A percentile compares a stretch with the other conserved stretches of the same genome.
Evolutionary conservation across 768 basidiomycete genomes (phyloP).

Genomic region (Guyanaporus albipodus): DNA sequence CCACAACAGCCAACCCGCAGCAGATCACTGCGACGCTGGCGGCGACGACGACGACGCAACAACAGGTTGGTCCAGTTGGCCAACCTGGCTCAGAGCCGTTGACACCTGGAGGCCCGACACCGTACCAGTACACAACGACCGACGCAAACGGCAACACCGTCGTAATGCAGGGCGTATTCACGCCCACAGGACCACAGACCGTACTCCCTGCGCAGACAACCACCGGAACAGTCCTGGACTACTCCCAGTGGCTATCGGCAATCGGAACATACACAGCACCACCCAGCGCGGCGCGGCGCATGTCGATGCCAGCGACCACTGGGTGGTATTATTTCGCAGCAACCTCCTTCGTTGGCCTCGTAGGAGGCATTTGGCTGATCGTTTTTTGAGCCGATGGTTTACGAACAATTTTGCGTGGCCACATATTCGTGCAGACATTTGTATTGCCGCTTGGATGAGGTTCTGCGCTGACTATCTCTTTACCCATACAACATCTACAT

Average conservation of each 20-base stretch:
- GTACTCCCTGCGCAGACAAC: constrained; percentile 25
- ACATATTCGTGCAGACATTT: constrained; percentile 7
- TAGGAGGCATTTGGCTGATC: constrained; percentile 32
- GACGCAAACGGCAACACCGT: constrained; percentile 29
- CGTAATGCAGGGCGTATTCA: constrained; percentile 25
- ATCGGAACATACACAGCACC: constrained; percentile 30
- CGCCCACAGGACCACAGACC: constrained; percentile 29
- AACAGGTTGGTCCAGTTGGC: constrained; percentile 43
- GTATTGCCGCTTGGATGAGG: neutral
- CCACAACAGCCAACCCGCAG: constrained; percentile 18
- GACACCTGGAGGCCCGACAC: constrained; percentile 44
- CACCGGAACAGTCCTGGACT: constrained; percentile 26
- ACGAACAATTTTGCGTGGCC: constrained; percentile 4
- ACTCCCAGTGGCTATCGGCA: constrained; percentile 29
- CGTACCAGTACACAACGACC: constrained; percentile 48
- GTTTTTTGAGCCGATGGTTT: constrained; percentile 15
- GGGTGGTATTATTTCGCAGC: constrained; percentile 29
- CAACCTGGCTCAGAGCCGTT: constrained; percentile 41
- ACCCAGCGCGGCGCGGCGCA: constrained; percentile 24
- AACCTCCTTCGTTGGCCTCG: constrained; percentile 23
- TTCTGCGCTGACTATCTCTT: neutral
- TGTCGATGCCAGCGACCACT: constrained; percentile 14
- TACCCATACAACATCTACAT: constrained; percentile 15
- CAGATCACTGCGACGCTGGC: constrained; percentile 17
- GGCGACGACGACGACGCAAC: constrained; percentile 19